phyloP scores from a whole-genome alignment of 257 asterid genomes.

The Lithospermum erythrorhizon region DNA sequence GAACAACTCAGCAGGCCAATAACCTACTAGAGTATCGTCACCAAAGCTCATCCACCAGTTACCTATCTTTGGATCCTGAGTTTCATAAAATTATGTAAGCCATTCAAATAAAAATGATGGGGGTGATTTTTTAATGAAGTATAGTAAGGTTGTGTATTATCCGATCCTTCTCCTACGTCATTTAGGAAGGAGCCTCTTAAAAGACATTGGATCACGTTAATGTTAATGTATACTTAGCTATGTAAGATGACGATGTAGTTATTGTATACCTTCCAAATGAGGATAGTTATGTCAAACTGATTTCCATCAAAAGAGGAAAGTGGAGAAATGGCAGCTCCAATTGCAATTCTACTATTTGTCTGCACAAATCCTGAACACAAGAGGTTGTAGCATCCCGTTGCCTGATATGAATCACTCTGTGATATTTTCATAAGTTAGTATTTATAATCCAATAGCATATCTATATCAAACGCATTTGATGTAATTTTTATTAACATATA shows the following conservation, averaged over 20 bases:
- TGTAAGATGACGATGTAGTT: too few relatives aligned
- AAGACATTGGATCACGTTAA: too few relatives aligned
- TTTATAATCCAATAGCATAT: background rate
- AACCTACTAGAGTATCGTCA: slow-evolving; percentile 67
- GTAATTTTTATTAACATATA: too few relatives aligned
- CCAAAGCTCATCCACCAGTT: slow-evolving; percentile 98
- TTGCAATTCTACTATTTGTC: slow-evolving; percentile 68
- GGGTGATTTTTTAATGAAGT: too few relatives aligned
- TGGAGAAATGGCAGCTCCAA: slow-evolving; percentile 91
- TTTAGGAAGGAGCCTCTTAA: too few relatives aligned
- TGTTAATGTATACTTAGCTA: too few relatives aligned
- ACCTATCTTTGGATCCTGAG: slow-evolving; percentile 78
- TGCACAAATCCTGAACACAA: slow-evolving; percentile 83
- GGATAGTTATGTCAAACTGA: slow-evolving; percentile 74
- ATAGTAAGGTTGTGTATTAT: too few relatives aligned
- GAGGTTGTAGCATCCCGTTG: slow-evolving; percentile 89
- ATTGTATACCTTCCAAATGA: slow-evolving; percentile 71
- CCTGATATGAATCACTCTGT: slow-evolving; percentile 83
- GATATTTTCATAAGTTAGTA: background rate
- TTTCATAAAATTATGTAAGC: too few relatives aligned
- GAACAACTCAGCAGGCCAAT: slow-evolving; percentile 88
- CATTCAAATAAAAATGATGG: too few relatives aligned
- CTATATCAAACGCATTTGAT: too few relatives aligned
- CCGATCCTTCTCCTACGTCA: too few relatives aligned
- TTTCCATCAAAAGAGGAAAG: slow-evolving; percentile 34